Evolutionary conservation across 2,329 filamentous ascomycete genomes (phyloP), one percentile per base, ranked within the genome.

Genomic region (Fusarium heterosporum): DNA sequence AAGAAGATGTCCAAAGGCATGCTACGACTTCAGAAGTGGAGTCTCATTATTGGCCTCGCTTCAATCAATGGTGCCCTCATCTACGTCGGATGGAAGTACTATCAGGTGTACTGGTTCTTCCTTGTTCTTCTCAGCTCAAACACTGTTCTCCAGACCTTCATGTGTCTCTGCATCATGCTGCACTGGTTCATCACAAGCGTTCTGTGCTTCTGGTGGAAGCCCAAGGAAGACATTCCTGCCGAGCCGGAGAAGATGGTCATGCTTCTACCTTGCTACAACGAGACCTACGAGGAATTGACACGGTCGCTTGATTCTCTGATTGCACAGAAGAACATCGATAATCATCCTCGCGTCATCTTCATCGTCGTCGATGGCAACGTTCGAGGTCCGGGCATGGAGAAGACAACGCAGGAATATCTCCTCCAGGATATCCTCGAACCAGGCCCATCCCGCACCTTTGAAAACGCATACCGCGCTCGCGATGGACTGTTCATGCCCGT

Each of bases 211-310:
- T 78, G 68, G 41, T 66, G 69, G 52, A 62, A 64, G n/a, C 68
- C 66, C 14, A 77, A 77, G 50, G 76, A 78, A 14, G 66, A 73
- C 6, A 41, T 73, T 1, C 80, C 80, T 1, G 78, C 80, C 47
- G 71, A 74, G 29, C 79, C 77, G 0, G 82, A 84, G 66, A 77
- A 76, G 47, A 76, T 84, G 74, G 80, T 84, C 3, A 66, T 83
- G 29, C 70, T 84, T 30, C 73, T 84, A 6, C 82, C 82, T 2
- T 84, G 82, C 71, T 84, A 84, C 72, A 84, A 84, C 64, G 82
- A 84, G 66, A 82, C 80, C 0, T 69, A 73, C 8, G 74, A 82
- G 6, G 82, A 84, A 61, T 71, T 82, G 25, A 77, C 72, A 5
- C 75, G 77, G 3, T 84, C 82, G 0, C 76, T 84, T 0, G 80